A percentile compares a stretch with the other conserved stretches of the same genome.
These are phyloP conservation scores for Exophiala calicioides DNA, from an alignment of 2,329 filamentous ascomycete genomes.

Conservation along the genomic window DNA sequence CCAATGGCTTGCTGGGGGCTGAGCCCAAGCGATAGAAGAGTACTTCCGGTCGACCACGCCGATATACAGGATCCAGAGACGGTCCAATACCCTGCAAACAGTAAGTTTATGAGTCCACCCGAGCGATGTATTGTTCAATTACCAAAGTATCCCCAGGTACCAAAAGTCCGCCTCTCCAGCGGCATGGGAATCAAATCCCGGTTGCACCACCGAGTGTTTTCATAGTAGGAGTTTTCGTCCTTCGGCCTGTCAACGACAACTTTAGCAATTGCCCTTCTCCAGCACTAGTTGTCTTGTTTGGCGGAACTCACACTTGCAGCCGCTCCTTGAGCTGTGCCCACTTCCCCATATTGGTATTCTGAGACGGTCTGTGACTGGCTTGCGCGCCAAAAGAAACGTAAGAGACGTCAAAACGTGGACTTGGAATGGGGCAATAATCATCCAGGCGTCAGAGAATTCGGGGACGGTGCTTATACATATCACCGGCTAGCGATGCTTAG, in stretches of 20 bases:
- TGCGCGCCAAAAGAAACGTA: constrained; percentile 6
- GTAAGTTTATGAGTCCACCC: constrained; percentile 2
- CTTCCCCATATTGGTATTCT: constrained; percentile 16
- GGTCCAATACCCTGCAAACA: constrained; percentile 34
- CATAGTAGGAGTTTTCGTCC: constrained; percentile 29
- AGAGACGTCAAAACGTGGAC: not conserved
- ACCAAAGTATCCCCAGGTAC: constrained; percentile 33
- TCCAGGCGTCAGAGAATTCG: constrained; percentile 5
- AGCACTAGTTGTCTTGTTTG: not conserved
- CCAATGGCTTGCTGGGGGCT: constrained; percentile 33
- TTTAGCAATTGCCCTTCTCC: not conserved
- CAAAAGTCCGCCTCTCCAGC: constrained; percentile 33
- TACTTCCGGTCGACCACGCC: constrained; percentile 35
- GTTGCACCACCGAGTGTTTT: constrained; percentile 35
- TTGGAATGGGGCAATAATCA: constrained; percentile 13
- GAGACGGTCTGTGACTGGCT: not conserved
- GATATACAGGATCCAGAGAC: constrained; percentile 35
- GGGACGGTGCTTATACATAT: constrained; percentile 19
- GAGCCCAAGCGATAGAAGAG: constrained; percentile 33
- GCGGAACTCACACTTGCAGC: constrained; percentile 16
- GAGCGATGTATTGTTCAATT: constrained; percentile 1
- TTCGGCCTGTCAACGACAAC: constrained; percentile 23
- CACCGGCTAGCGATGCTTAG: not conserved
- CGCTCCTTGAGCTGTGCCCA: constrained; percentile 18
- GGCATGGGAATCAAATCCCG: constrained; percentile 36